A percentile compares a stretch with the other conserved stretches of the same genome.
Conservation (phyloP, 139 green algal genomes). For the Auxenochlorella pyrenoidosa region DNA sequence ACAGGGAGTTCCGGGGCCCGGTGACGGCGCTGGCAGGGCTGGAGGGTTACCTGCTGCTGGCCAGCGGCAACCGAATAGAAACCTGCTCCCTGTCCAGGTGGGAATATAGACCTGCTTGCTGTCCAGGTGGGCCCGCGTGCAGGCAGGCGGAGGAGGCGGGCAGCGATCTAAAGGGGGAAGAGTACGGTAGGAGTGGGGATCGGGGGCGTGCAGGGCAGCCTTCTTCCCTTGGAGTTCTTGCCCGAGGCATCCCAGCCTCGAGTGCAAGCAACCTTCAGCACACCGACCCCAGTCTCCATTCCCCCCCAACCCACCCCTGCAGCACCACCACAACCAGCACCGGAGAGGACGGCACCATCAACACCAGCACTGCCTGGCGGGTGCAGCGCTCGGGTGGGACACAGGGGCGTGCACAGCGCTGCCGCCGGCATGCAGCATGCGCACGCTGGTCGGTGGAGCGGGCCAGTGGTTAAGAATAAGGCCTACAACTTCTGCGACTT, state of each 20-base stretch:
- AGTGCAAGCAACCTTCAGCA: not conserved
- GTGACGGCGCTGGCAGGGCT: constrained; percentile 54
- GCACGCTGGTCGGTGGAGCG: too few species aligned
- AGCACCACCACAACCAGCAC: not conserved
- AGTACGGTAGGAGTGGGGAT: too few species aligned
- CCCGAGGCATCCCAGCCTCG: too few species aligned
- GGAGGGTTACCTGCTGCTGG: constrained; percentile 71
- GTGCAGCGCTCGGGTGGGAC: constrained; percentile 17
- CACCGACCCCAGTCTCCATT: not conserved
- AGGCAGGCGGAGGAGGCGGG: too few species aligned
- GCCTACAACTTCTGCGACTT: too few species aligned
- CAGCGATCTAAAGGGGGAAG: too few species aligned
- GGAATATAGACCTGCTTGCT: not conserved
- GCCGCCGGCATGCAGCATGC: not conserved
- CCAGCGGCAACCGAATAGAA: constrained; percentile 71
- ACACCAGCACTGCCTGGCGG: not conserved
- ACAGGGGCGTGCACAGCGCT: not conserved
- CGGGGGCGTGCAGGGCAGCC: too few species aligned
- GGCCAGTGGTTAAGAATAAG: too few species aligned
- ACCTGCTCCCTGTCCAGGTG: constrained; percentile 54
- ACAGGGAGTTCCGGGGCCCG: constrained; percentile 64
- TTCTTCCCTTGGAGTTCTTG: not conserved
- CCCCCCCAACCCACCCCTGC: not conserved
- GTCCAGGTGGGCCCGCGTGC: too few species aligned
- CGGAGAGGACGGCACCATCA: constrained; percentile 10